Evolutionary conservation across 73 alveolate species (phyloP).

Genomic region (Symbiodinium pilosum): DNA sequence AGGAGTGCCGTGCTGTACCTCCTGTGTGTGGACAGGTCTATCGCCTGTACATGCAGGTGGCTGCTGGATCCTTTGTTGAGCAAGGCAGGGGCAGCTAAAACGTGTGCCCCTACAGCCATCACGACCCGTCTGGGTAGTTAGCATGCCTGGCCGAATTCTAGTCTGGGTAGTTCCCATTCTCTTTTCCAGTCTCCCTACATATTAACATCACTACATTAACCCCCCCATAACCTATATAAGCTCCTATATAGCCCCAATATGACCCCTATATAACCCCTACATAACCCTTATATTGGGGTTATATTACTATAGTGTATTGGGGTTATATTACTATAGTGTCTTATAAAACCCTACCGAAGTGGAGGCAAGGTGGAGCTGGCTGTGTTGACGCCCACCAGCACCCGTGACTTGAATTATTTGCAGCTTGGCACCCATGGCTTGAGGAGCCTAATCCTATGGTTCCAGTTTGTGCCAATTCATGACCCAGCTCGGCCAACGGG

Average conservation of each 20-base stretch:
- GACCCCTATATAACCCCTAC: not conserved
- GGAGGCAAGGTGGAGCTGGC: slow-evolving; percentile 18
- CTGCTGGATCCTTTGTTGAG: not conserved
- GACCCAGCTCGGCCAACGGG: too few relatives aligned
- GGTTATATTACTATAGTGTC: too few relatives aligned
- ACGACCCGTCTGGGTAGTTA: not conserved
- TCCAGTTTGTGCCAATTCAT: too few relatives aligned
- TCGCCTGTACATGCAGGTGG: slow-evolving; percentile 17
- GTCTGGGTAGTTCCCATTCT: not conserved
- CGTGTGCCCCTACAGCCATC: not conserved
- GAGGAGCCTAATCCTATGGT: too few relatives aligned
- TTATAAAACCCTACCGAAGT: not conserved
- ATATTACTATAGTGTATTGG: too few relatives aligned
- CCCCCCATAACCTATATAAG: not conserved
- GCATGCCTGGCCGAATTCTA: not conserved
- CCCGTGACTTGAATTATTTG: not conserved
- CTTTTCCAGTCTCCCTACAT: not conserved
- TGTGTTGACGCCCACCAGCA: slow-evolving; percentile 2
- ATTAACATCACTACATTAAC: not conserved
- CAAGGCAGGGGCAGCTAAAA: not conserved
- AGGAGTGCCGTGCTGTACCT: not conserved
- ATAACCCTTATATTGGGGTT: not conserved
- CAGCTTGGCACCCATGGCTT: not conserved
- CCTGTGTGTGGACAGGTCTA: not conserved
- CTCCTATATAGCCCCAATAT: not conserved